Conservation (phyloP, 177 flowering plant genomes). For the Vitis hybrid region DNA sequence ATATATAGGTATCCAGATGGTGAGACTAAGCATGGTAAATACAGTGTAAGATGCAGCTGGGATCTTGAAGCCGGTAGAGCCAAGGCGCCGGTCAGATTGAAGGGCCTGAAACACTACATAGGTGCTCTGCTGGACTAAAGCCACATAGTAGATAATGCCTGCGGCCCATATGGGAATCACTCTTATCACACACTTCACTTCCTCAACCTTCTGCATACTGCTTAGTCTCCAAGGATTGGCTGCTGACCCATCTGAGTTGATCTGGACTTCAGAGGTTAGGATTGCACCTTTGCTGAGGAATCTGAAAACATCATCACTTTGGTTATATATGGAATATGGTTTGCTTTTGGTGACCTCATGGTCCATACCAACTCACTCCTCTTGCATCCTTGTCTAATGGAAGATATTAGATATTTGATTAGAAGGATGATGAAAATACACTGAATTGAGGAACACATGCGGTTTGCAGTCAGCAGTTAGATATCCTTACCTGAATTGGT, state of each 20-base stretch:
- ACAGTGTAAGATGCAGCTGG: conserved; percentile 46
- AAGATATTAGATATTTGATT: no score
- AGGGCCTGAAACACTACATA: conserved; percentile 57
- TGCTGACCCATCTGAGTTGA: conserved; percentile 46
- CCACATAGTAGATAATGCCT: conserved; percentile 26
- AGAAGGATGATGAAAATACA: no score
- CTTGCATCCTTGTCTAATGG: no score
- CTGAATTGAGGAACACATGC: background rate
- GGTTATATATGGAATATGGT: no score
- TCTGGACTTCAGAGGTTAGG: conserved; percentile 32
- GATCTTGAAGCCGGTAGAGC: conserved; percentile 33
- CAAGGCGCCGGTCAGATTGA: conserved; percentile 45
- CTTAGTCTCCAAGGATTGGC: conserved; percentile 50
- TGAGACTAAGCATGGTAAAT: conserved; percentile 37
- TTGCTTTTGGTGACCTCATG: no score
- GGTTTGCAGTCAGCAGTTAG: background rate
- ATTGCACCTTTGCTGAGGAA: conserved; percentile 57
- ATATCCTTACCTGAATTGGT: background rate
- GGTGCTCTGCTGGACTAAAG: conserved; percentile 31
- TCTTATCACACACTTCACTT: conserved; percentile 52
- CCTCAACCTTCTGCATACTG: conserved; percentile 58
- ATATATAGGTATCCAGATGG: conserved; percentile 49
- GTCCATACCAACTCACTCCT: no score
- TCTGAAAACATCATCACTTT: conserved; percentile 19
- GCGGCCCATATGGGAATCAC: conserved; percentile 56